phyloP scores from a whole-genome alignment of 2,329 filamentous ascomycete species.

The Talaromyces sp. region DNA sequence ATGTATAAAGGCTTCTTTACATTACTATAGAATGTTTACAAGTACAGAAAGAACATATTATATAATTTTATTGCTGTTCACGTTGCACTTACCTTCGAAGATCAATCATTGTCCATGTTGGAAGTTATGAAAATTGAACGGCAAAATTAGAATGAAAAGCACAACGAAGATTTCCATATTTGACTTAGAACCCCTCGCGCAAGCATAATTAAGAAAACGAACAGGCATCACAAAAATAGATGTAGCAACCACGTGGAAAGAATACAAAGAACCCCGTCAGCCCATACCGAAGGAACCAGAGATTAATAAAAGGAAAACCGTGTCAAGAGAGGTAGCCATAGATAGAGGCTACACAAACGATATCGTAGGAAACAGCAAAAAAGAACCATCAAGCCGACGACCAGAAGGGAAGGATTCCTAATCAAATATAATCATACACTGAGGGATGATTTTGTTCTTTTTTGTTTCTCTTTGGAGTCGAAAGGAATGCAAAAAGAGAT shows the following conservation, averaged over 20 bases:
- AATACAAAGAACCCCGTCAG: slow-evolving; percentile 18
- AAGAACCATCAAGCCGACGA: slow-evolving; percentile 7
- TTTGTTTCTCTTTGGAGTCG: background rate
- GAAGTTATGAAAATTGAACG: background rate
- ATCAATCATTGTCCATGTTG: background rate
- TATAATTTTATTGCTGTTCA: background rate
- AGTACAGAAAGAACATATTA: background rate
- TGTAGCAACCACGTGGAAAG: slow-evolving; percentile 15
- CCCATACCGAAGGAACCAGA: slow-evolving; percentile 20
- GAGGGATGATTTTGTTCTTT: slow-evolving; percentile 13
- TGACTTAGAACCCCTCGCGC: slow-evolving; percentile 17
- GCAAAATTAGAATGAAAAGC: background rate
- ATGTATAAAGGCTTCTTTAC: slow-evolving; percentile 12
- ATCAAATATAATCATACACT: slow-evolving; percentile 16
- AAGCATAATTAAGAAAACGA: slow-evolving; percentile 3
- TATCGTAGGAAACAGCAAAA: slow-evolving; percentile 7
- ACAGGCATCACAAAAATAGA: background rate
- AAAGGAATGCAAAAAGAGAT: background rate
- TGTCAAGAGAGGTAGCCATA: slow-evolving; percentile 7
- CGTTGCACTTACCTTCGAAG: too few species aligned
- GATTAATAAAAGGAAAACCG: slow-evolving; percentile 10
- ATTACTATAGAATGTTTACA: slow-evolving; percentile 1
- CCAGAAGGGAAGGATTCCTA: slow-evolving; percentile 3
- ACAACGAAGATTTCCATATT: slow-evolving; percentile 18
- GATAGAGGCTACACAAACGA: slow-evolving; percentile 1